Percentiles rank a stretch among this genome's conserved stretches.
Evolutionary conservation across 768 basidiomycete species (phyloP).

Genomic region (Xanthoconium purpureum): DNA sequence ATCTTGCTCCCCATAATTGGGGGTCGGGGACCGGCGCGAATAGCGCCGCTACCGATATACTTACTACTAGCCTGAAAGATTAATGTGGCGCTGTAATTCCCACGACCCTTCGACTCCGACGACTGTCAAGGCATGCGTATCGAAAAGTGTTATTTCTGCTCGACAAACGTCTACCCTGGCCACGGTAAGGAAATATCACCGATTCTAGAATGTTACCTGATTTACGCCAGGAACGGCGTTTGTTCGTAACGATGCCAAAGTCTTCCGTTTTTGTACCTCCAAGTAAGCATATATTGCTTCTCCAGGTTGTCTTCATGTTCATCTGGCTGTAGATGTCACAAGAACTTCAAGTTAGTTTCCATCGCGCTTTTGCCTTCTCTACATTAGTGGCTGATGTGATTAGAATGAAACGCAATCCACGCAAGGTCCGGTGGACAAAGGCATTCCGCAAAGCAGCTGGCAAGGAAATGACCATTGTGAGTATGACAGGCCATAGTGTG

Average conservation of each 20-base stretch:
- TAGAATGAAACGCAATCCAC: slow-evolving; percentile 99
- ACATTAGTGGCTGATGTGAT: not conserved
- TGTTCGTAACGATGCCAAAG: slow-evolving; percentile 96
- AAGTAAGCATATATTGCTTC: slow-evolving; percentile 56
- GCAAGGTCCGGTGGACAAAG: slow-evolving; percentile 99
- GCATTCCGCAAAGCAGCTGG: slow-evolving; percentile 98
- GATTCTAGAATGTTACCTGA: not conserved
- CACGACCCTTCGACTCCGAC: slow-evolving; percentile 18
- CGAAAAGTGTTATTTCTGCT: slow-evolving; percentile 99
- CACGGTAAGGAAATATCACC: slow-evolving; percentile 56
- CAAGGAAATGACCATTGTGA: slow-evolving; percentile 98
- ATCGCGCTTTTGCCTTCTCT: not conserved
- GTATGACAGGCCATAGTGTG: slow-evolving; percentile 25
- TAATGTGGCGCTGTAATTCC: slow-evolving; percentile 11
- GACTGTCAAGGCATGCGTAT: slow-evolving; percentile 64
- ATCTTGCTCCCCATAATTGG: no score
- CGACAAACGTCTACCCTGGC: slow-evolving; percentile 93
- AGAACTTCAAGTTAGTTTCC: slow-evolving; percentile 90
- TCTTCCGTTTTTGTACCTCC: slow-evolving; percentile 96
- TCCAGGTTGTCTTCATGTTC: slow-evolving; percentile 1
- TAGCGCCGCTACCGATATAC: no score
- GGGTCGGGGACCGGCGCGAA: no score
- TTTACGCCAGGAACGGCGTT: slow-evolving; percentile 73
- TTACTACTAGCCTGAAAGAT: no score
- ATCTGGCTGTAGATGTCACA: slow-evolving; percentile 72